Base-by-base conservation (phyloP, 2,329 filamentous ascomycete genomes). In the Neofusicoccum sp. region DNA sequence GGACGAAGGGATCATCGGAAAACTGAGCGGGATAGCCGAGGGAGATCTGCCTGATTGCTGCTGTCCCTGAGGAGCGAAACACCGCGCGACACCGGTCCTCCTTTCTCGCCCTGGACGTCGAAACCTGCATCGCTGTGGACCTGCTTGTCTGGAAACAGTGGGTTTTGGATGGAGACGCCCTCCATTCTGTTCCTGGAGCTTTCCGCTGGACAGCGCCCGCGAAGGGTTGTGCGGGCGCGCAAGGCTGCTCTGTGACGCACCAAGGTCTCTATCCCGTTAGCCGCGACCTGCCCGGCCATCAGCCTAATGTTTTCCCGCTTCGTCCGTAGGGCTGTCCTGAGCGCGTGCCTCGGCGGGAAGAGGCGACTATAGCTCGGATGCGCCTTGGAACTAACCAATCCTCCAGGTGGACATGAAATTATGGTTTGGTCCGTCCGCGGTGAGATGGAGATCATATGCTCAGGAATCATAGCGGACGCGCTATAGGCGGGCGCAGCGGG, bases 221-320 rank as follows among this genome's bases (percentile, higher is more conserved):
- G 29, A 11, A 12, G 28, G 37, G 14, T 28, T 16, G 22, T 41
- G 12, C 9, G n/a, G 36, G 16, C n/a, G 22, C 16, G 36, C 22
- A 22, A 22, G 22, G 22, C 22, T 22, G 22, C 22, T 31, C 34
- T 41, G 50, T 22, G 12, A 31, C 28, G 52, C 37, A 11, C 12
- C 22, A 3, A 31, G 9, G 31, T 39, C 54, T 41, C 31, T 31
- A 45, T 22, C 12, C 22, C 33, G 54, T 16, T 45, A 58, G 41
- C 39, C 39, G 54, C 39, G 54, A 44, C 9, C 29, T 34, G 41
- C 31, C 41, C 11, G 29, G 54, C 41, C 9, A 58, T 58, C 54
- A 58, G 54, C 39, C 54, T 58, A 58, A 58, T 45, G 50, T 12
- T 33, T 44, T 43, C 52, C 47, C 52, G 52, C 52, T n/a, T 29